Conservation (phyloP, 2,329 filamentous ascomycete genomes). For the Endoconidiophora laricicola region DNA sequence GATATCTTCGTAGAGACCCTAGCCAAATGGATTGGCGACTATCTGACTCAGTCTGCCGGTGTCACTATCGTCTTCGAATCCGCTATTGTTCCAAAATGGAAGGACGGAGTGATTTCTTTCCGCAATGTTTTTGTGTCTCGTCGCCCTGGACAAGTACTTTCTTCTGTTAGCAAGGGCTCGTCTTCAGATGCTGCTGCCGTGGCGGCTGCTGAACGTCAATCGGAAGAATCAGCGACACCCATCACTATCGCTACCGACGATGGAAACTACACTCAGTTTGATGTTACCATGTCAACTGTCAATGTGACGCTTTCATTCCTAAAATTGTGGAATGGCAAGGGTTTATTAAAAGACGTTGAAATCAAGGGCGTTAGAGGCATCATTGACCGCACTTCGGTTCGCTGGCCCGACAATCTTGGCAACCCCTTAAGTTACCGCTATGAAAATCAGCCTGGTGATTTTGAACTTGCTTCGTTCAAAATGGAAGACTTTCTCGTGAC, state of each 20-base stretch:
- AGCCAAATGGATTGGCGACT: conserved; percentile 85
- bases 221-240: conserved; percentile 25
- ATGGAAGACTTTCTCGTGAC: conserved; percentile 87
- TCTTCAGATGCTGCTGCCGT: conserved; percentile 69
- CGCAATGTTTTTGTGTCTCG: conserved; percentile 92
- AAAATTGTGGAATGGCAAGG: conserved; percentile 99
- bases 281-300: conserved; percentile 83
- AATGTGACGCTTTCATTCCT: conserved; percentile 92
- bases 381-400: conserved; percentile 72
- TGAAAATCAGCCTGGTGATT: conserved; percentile 78
- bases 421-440: conserved; percentile 82
- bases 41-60: conserved; percentile 83
- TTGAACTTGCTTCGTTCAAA: conserved; percentile 93
- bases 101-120: conserved; percentile 87
- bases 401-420: conserved; percentile 44
- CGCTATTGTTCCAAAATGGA: conserved; percentile 93
- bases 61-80: conserved; percentile 93
- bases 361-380: conserved; percentile 87
- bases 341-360: conserved; percentile 77
- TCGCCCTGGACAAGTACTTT: conserved; percentile 63
- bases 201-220: conserved; percentile 54
- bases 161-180: conserved; percentile 84
- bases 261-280: conserved; percentile 95
- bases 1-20: conserved; percentile 51
- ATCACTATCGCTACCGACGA: conserved; percentile 49